These are phyloP conservation scores for Excoecaria cochinchinensis DNA, from an alignment of 345 rosid genomes.

Conservation along the genomic window DNA sequence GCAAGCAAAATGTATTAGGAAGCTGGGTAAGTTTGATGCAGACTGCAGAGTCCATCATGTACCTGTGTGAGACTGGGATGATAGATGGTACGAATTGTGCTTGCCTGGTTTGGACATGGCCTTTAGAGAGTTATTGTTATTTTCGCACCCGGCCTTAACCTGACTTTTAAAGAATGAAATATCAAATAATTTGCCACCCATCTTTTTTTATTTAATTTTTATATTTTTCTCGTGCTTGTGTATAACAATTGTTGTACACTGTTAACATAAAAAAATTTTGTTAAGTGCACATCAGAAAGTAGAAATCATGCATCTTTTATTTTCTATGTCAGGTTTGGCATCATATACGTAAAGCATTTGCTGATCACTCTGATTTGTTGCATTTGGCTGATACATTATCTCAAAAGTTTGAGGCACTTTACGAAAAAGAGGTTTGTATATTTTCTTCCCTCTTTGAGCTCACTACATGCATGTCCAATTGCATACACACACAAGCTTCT, in stretches of 20 bases:
- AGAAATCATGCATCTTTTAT: neutral
- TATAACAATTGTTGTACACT: neutral
- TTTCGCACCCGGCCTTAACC: neutral
- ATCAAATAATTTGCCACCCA: neutral
- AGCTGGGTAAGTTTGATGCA: neutral
- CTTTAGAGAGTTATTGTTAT: neutral
- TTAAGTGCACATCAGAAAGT: neutral
- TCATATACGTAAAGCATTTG: slow-evolving; percentile 30
- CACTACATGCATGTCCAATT: neutral
- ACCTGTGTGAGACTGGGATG: neutral
- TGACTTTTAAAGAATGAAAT: neutral
- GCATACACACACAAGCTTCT: neutral
- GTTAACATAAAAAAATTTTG: neutral
- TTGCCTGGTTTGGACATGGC: neutral
- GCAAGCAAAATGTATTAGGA: neutral
- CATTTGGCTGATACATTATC: slow-evolving; percentile 33
- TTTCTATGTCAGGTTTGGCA: slow-evolving; percentile 36
- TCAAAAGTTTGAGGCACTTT: slow-evolving; percentile 36
- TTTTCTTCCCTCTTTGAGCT: neutral
- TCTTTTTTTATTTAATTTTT: neutral
- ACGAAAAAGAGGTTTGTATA: slow-evolving; percentile 31
- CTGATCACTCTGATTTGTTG: slow-evolving; percentile 32
- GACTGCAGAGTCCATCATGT: neutral
- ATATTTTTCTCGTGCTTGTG: neutral
- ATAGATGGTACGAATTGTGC: neutral